Percentiles rank a stretch among this genome's conserved stretches.
These are phyloP conservation scores for Cymbopogon citratus DNA, from an alignment of 176 grass and related monocot species.

Conservation along the genomic window DNA sequence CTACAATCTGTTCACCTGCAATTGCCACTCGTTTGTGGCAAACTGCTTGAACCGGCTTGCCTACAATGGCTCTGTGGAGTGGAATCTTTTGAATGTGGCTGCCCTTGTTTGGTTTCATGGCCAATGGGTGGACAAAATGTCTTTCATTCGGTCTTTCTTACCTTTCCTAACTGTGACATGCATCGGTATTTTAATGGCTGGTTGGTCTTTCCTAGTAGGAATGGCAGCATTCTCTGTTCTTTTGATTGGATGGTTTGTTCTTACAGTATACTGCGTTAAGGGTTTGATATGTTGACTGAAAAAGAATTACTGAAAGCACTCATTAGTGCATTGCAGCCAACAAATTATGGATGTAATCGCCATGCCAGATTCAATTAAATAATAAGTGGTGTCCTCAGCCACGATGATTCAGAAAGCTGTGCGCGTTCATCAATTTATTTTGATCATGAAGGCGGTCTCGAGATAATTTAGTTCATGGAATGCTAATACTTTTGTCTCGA, in stretches of 20 bases:
- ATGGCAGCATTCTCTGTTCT: slow-evolving; percentile 72
- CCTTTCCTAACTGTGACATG: slow-evolving; percentile 59
- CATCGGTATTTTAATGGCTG: slow-evolving; percentile 65
- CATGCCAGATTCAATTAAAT: not conserved
- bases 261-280: slow-evolving; percentile 62
- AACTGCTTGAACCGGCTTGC: slow-evolving; percentile 70
- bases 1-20: slow-evolving; percentile 92
- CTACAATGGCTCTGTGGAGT: slow-evolving; percentile 45
- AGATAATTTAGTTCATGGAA: not conserved
- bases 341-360: not conserved
- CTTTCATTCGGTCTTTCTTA: slow-evolving; percentile 52
- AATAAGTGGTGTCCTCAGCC: not conserved
- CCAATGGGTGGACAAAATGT: slow-evolving; percentile 68
- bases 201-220: slow-evolving; percentile 80
- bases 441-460: not conserved
- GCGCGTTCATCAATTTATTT: not conserved
- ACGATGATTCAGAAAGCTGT: not conserved
- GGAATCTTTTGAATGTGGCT: slow-evolving; percentile 64
- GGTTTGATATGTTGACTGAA: slow-evolving; percentile 48
- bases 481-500: not conserved
- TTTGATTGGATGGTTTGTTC: slow-evolving; percentile 78
- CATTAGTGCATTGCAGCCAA: not conserved
- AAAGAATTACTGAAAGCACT: slow-evolving; percentile 1
- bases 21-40: slow-evolving; percentile 72
- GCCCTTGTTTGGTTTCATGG: slow-evolving; percentile 67